phyloP scores from a whole-genome alignment of 306 rosid genomes.

The Quercus cerris region DNA sequence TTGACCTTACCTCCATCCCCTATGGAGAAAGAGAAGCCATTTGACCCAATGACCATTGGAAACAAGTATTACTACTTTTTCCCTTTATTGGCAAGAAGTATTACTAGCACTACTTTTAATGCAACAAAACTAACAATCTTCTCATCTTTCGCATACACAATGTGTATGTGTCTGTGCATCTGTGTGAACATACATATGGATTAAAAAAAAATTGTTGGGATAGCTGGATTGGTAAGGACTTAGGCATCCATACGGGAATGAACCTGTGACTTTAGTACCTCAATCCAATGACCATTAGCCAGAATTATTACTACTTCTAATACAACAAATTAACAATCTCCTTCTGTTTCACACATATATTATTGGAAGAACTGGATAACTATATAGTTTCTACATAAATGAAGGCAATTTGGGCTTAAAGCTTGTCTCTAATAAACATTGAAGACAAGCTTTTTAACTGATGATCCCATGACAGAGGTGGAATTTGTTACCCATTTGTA shows the following conservation, averaged over 20 bases:
- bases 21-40: neutral
- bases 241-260: no score
- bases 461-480: no score
- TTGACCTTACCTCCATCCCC: neutral
- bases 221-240: neutral
- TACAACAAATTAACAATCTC: neutral
- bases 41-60: neutral
- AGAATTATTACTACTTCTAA: no score
- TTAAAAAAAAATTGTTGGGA: neutral
- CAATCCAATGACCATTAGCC: neutral
- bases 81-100: no score
- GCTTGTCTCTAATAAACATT: no score
- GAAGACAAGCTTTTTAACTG: no score
- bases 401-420: no score
- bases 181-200: no score
- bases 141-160: neutral
- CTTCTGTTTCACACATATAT: no score
- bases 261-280: neutral
- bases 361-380: neutral
- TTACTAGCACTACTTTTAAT: neutral
- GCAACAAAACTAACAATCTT: neutral
- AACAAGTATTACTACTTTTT: neutral
- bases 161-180: no score
- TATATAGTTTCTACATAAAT: no score
- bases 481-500: no score